Conservation (phyloP, 1,139 yeast species). For the Candida sanyaensis region DNA sequence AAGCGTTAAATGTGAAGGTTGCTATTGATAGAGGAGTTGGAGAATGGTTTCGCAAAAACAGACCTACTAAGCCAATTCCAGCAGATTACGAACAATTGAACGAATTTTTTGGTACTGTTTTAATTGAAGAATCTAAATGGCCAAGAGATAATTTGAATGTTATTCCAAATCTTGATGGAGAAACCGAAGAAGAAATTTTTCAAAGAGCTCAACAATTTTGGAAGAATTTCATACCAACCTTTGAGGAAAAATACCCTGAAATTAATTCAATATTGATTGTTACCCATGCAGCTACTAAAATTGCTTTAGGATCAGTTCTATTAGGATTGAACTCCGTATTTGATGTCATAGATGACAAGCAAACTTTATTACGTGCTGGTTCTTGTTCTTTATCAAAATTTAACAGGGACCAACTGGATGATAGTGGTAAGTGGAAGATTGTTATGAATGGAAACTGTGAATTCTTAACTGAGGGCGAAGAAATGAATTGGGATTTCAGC, state of each 20-base stretch:
- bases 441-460: conserved; percentile 69
- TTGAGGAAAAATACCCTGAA: conserved; percentile 56
- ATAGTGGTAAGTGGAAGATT: conserved; percentile 49
- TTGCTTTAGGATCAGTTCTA: conserved; percentile 73
- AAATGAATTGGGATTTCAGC: conserved; percentile 87
- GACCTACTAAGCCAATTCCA: conserved; percentile 58
- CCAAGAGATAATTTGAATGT: conserved; percentile 44
- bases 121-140: conserved; percentile 43
- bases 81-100: conserved; percentile 52
- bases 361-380: conserved; percentile 45
- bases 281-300: conserved; percentile 85
- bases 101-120: conserved; percentile 48
- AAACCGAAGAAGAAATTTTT: conserved; percentile 62
- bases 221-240: conserved; percentile 47
- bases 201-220: conserved; percentile 55
- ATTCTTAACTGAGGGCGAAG: conserved; percentile 75
- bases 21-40: conserved; percentile 73
- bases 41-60: conserved; percentile 63
- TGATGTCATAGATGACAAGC: conserved; percentile 48
- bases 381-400: conserved; percentile 48
- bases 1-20: conserved; percentile 54
- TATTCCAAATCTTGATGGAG: conserved; percentile 63
- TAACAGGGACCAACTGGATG: conserved; percentile 10
- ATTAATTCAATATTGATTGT: conserved; percentile 59
- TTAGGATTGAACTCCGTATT: conserved; percentile 49